A percentile compares a stretch with the other conserved stretches of the same genome.
phyloP scores from a whole-genome alignment of 306 rosid genomes.

The Carpinus viminea region DNA sequence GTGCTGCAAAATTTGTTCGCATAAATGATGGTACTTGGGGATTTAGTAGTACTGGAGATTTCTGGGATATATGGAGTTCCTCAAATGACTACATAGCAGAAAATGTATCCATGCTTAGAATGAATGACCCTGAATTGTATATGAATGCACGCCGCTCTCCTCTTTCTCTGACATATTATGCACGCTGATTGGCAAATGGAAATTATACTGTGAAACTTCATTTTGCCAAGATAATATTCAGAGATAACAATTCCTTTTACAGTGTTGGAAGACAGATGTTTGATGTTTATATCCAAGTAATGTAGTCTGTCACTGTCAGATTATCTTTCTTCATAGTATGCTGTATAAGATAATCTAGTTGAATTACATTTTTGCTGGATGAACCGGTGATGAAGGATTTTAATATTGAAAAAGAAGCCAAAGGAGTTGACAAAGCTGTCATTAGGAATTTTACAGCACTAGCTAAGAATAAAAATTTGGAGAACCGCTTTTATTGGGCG shows the following conservation, averaged over 20 bases:
- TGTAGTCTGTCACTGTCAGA: no score
- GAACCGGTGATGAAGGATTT: slow-evolving; percentile 45
- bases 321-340: no score
- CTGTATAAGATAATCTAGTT: slow-evolving; percentile 11
- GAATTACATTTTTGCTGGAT: slow-evolving; percentile 34
- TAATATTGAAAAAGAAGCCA: slow-evolving; percentile 44
- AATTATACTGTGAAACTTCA: slow-evolving; percentile 20
- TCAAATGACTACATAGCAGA: slow-evolving; percentile 29
- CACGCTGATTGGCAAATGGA: slow-evolving; percentile 60
- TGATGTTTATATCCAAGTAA: slow-evolving; percentile 66
- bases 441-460: slow-evolving; percentile 30
- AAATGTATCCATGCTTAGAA: slow-evolving; percentile 27
- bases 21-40: slow-evolving; percentile 42
- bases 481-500: slow-evolving; percentile 62
- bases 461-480: slow-evolving; percentile 34
- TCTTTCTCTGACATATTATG: slow-evolving; percentile 50
- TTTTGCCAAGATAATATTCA: slow-evolving; percentile 35
- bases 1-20: slow-evolving; percentile 44
- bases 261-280: slow-evolving; percentile 66
- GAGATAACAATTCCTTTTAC: slow-evolving; percentile 47
- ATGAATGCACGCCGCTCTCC: slow-evolving; percentile 50
- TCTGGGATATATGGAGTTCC: slow-evolving; percentile 36
- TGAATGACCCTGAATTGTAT: slow-evolving; percentile 41
- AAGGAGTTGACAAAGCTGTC: slow-evolving; percentile 42
- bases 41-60: slow-evolving; percentile 68